Base-by-base conservation (phyloP, 306 rosid species). In the Argentina anserina region DNA sequence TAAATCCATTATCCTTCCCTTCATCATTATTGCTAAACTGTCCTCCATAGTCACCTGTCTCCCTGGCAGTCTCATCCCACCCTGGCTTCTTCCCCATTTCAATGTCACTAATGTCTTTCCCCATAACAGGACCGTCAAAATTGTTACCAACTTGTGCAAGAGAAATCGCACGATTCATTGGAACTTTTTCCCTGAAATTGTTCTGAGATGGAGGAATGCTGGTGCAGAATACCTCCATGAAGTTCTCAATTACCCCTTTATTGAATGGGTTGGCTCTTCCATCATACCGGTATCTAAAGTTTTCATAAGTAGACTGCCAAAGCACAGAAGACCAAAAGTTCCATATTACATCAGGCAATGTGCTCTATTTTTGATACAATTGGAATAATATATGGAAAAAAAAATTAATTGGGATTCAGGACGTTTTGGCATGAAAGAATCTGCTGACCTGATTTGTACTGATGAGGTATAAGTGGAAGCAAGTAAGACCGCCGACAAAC, bases 281-380 rank as follows among this genome's bases (percentile, higher is more conserved):
- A 61, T 86, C 88, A 56, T 86, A 87, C 14, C 92, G 89, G 79
- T 87, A 86, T 84, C 86, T 87, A 71, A 85, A 90, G 74, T 90
- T 87, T 81, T 90, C 96, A 52, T 87, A 90, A 60, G 96, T 90
- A 65, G 96, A 84, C 96, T 90, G 88, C 81, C 64, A 75, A 69
- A 42, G 33, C 40, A 60, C 39, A 73, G 20, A 9, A 29, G 43
- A 68, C 25, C 45, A 69, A 40, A 47, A 49, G 43, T 34, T 29
- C 29, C 25, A 29, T 18, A 18, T 66, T 25, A 65, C 23, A 58
- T 17, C 18, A 67, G 4, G 41, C 42, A 28, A 28, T 67, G 28
- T 46, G 18, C 18, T 28, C 9, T 17, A 15, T 28, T 46, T 67
- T 42, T 42, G 0, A 67, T 67, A 42, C 28, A 21, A 13, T 20